phyloP scores from a whole-genome alignment of 257 asterid species.

The Cynanchum wilfordii region DNA sequence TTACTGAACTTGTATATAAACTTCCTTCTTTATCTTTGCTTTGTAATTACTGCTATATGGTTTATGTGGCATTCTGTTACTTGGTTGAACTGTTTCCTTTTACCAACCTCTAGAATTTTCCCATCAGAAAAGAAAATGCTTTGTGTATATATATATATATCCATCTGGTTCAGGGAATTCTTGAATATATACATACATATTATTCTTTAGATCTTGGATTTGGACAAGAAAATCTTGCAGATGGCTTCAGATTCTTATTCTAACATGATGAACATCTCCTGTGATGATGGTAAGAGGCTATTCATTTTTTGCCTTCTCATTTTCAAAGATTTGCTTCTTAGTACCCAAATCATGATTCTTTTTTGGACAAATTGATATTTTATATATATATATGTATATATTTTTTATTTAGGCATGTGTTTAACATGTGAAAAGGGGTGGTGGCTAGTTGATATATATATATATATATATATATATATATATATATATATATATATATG shows the following conservation, averaged over 20 bases:
- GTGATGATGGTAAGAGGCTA: background rate
- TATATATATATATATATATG: too few relatives aligned
- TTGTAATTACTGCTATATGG: background rate
- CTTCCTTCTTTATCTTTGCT: background rate
- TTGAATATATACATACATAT: background rate
- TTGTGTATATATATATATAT: background rate
- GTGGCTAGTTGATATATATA: too few relatives aligned
- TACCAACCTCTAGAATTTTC: background rate
- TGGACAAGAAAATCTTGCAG: background rate
- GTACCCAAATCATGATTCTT: too few relatives aligned
- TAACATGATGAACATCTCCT: background rate
- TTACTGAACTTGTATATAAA: background rate
- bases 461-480: too few relatives aligned
- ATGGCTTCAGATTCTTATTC: slow-evolving; percentile 6
- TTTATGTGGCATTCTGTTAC: background rate
- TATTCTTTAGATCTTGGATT: background rate
- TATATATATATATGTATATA: too few relatives aligned
- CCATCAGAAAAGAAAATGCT: background rate
- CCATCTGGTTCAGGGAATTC: background rate
- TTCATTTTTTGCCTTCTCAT: background rate
- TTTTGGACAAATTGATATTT: too few relatives aligned
- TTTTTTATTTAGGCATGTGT: too few relatives aligned
- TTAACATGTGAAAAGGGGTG: too few relatives aligned
- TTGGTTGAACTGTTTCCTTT: background rate
- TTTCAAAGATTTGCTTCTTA: too few relatives aligned